Conservation (phyloP, 1,139 yeast species). For the Geotrichum bryndzae region DNA sequence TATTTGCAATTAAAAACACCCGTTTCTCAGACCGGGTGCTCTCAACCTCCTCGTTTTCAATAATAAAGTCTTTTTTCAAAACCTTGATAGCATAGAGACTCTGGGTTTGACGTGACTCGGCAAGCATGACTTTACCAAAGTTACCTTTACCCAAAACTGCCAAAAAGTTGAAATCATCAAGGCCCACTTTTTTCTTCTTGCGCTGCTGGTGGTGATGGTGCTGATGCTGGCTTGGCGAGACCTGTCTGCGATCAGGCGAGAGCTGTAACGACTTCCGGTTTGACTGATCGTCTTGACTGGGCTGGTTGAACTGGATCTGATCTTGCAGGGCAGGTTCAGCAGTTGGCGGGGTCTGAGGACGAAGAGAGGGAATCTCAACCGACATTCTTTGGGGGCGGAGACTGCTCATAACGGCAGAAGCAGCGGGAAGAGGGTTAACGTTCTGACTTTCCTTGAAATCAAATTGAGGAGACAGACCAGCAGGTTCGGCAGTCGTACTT, state of each 20-base stretch:
- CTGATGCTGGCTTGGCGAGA: background rate
- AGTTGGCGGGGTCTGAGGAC: background rate
- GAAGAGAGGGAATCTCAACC: conserved; percentile 16
- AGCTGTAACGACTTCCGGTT: conserved; percentile 1
- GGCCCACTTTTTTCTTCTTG: conserved; percentile 62
- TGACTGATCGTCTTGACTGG: background rate
- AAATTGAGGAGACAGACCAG: background rate
- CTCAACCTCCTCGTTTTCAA: conserved; percentile 92
- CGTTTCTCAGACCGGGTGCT: conserved; percentile 90
- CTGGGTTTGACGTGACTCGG: conserved; percentile 76
- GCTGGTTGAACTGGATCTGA: conserved; percentile 1
- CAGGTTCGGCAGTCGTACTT: background rate
- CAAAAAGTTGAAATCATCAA: conserved; percentile 87
- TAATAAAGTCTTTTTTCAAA: conserved; percentile 86
- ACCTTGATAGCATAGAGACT: conserved; percentile 91
- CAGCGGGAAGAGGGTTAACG: conserved; percentile 17
- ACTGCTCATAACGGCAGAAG: conserved; percentile 9
- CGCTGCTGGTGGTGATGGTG: conserved; percentile 14
- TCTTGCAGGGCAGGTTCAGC: conserved; percentile 1
- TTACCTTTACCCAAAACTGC: conserved; percentile 97
- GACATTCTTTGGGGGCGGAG: conserved; percentile 12
- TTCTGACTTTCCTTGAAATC: conserved; percentile 13
- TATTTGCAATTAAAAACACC: conserved; percentile 84
- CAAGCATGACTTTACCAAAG: conserved; percentile 95
- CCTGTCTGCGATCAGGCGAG: conserved; percentile 16